Conservation (phyloP, 805 yeast genomes). For the Wickerhamomyces chambardii region DNA sequence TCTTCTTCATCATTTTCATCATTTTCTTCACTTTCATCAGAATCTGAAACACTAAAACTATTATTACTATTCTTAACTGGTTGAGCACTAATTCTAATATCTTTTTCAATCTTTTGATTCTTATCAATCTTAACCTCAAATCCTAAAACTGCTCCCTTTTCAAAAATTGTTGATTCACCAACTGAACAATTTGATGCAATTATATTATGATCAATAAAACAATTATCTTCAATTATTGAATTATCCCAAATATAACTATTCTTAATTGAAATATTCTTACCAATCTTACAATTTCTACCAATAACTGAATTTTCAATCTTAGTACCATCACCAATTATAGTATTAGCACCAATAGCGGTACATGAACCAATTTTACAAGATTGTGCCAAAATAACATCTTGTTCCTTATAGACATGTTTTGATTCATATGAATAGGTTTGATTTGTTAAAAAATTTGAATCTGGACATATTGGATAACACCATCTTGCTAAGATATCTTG, state of each 20-base stretch:
- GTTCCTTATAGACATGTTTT: conserved; percentile 84
- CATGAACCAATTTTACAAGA: conserved; percentile 78
- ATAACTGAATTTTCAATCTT: conserved; percentile 60
- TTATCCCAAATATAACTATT: conserved; percentile 88
- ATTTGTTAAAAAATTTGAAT: conserved; percentile 61
- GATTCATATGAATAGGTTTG: conserved; percentile 75
- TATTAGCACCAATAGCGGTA: conserved; percentile 73
- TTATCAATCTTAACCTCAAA: conserved; percentile 60
- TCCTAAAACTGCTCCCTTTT: conserved; percentile 75
- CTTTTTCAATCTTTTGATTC: conserved; percentile 35
- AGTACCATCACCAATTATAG: conserved; percentile 72
- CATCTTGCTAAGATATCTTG: conserved; percentile 88
- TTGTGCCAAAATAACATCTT: conserved; percentile 83
- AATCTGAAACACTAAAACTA: conserved; percentile 23
- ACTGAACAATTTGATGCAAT: conserved; percentile 60
- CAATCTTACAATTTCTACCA: conserved; percentile 83
- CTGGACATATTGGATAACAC: conserved; percentile 89
- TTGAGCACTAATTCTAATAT: conserved; percentile 42
- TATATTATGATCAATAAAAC: conserved; percentile 50
- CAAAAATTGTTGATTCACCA: conserved; percentile 39
- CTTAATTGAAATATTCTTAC: conserved; percentile 59
- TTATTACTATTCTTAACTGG: conserved; percentile 28
- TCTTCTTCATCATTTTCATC: conserved; percentile 12
- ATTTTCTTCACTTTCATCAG: conserved; percentile 15
- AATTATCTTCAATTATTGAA: conserved; percentile 59